Conservation (phyloP, 148 eudicot genomes). For the Fagopyrum homotropicum region DNA sequence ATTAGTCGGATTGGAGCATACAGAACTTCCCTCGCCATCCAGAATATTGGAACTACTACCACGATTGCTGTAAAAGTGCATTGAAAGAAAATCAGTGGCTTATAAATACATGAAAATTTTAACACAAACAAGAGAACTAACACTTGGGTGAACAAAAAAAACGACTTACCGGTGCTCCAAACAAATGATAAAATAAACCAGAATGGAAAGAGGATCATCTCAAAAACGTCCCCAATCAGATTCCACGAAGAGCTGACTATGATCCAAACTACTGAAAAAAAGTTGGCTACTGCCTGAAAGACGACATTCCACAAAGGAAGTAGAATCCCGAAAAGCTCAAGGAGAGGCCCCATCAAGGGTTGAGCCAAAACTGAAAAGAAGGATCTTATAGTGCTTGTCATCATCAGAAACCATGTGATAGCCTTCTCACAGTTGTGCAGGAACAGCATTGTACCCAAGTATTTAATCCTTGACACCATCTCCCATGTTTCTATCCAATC, state of each 20-base stretch:
- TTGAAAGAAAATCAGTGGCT: not conserved
- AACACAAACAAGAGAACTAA: not conserved
- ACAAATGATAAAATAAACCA: constrained; percentile 55
- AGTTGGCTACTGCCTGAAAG: constrained; percentile 31
- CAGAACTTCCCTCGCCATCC: constrained; percentile 61
- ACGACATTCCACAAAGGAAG: constrained; percentile 58
- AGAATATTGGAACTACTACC: constrained; percentile 61
- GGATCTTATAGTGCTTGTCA: constrained; percentile 56
- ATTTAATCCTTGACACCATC: constrained; percentile 85
- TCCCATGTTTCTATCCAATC: constrained; percentile 99
- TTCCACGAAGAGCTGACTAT: constrained; percentile 42
- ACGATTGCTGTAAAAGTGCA: constrained; percentile 44
- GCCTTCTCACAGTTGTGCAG: constrained; percentile 89
- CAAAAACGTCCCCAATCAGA: constrained; percentile 41
- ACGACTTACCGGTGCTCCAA: constrained; percentile 64
- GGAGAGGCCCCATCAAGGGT: constrained; percentile 71
- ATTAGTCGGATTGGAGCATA: constrained; percentile 75
- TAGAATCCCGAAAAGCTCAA: constrained; percentile 36
- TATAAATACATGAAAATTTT: not conserved
- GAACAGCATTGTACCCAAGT: constrained; percentile 92
- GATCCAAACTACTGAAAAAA: constrained; percentile 43
- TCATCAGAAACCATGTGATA: constrained; percentile 66
- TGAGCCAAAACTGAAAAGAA: constrained; percentile 63
- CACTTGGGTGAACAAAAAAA: not conserved
- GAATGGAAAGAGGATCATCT: constrained; percentile 57